These are phyloP conservation scores for Saccharomycopsis fermentans DNA, from an alignment of 805 yeast genomes.

Conservation along the genomic window DNA sequence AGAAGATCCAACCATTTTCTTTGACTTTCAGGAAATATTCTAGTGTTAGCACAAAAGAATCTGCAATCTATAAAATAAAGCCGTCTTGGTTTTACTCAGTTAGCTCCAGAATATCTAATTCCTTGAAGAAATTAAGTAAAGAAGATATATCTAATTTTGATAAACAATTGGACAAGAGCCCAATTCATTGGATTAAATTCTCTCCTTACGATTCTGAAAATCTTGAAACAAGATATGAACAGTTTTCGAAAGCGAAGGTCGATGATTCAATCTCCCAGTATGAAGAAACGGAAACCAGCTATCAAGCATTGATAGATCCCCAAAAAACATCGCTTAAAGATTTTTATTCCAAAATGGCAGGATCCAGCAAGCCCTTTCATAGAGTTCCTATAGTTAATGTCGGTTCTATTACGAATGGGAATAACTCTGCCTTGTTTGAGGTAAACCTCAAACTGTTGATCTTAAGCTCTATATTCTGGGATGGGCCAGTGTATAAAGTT, in stretches of 20 bases:
- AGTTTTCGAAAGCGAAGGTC: not conserved
- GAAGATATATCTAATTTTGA: conserved; percentile 28
- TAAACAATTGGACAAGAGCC: conserved; percentile 7
- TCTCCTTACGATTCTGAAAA: conserved; percentile 49
- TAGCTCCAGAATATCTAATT: conserved; percentile 52
- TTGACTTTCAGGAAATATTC: not conserved
- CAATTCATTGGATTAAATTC: conserved; percentile 54
- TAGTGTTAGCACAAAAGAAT: not conserved
- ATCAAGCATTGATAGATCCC: not conserved
- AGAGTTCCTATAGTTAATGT: not conserved
- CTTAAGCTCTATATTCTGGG: conserved; percentile 73
- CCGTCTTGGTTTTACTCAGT: conserved; percentile 74
- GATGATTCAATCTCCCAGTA: not conserved
- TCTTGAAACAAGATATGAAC: conserved; percentile 42
- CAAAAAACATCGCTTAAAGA: not conserved
- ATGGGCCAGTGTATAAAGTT: conserved; percentile 75
- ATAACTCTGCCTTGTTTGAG: conserved; percentile 39
- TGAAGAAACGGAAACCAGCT: conserved; percentile 9
- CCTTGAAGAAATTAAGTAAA: conserved; percentile 35
- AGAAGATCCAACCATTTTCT: not conserved
- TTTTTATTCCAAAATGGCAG: not conserved
- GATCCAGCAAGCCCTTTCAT: not conserved
- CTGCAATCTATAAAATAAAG: not conserved
- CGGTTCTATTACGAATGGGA: conserved; percentile 72
- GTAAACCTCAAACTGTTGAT: conserved; percentile 50